Percentiles rank a stretch among this genome's conserved stretches.
These are phyloP conservation scores for Dendryphion nanum DNA, from an alignment of 2,329 filamentous ascomycete species.

Conservation along the genomic window DNA sequence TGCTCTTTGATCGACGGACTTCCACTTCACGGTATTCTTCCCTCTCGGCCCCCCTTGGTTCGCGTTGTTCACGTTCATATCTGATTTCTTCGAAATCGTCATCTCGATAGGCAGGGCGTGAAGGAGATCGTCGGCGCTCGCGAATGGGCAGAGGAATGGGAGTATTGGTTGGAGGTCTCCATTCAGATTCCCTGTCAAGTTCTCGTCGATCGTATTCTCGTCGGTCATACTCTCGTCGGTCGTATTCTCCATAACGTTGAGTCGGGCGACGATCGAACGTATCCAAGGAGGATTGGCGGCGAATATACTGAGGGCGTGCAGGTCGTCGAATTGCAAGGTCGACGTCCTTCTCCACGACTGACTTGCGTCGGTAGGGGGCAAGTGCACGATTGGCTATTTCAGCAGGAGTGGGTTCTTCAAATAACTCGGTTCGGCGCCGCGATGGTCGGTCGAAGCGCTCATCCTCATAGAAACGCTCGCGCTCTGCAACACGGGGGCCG, in stretches of 20 bases:
- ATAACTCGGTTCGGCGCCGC: conserved; percentile 44
- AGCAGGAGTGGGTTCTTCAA: conserved; percentile 47
- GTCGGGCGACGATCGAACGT: conserved; percentile 78
- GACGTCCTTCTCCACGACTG: conserved; percentile 57
- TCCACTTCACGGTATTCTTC: conserved; percentile 52
- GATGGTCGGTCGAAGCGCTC: conserved; percentile 45
- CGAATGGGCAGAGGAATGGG: conserved; percentile 64
- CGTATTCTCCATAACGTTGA: conserved; percentile 56
- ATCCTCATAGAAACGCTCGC: conserved; percentile 57
- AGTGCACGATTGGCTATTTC: conserved; percentile 53
- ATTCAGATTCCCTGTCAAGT: conserved; percentile 52
- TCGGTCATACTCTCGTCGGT: conserved; percentile 53
- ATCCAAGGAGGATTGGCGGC: conserved; percentile 85
- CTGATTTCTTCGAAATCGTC: conserved; percentile 63
- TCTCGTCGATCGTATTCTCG: conserved; percentile 52
- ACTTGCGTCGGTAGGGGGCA: conserved; percentile 58
- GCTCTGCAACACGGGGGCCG: conserved; percentile 39
- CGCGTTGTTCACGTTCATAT: conserved; percentile 26
- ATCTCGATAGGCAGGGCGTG: conserved; percentile 56
- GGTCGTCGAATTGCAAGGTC: conserved; percentile 54
- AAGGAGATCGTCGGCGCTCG: conserved; percentile 48
- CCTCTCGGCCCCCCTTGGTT: conserved; percentile 2
- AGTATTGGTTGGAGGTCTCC: conserved; percentile 65
- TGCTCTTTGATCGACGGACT: conserved; percentile 47
- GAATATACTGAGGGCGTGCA: conserved; percentile 66